Base-by-base conservation (phyloP, 1,284 basidiomycete genomes). In the Malassezia psittaci region DNA sequence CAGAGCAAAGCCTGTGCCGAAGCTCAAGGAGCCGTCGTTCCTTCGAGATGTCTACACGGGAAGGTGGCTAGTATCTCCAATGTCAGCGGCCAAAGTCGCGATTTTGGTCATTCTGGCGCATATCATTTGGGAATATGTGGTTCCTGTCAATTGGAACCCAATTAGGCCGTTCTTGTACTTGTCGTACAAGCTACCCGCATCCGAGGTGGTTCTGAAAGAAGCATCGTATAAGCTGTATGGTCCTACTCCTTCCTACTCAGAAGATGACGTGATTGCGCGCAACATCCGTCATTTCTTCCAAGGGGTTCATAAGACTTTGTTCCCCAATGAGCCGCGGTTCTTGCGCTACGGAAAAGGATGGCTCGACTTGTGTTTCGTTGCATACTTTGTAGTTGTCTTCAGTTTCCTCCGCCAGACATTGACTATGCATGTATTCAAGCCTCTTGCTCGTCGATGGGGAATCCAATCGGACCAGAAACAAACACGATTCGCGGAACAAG, bases 371-470 rank as follows among this genome's bases (percentile, higher is more conserved):
- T 74, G 81, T 16, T 98, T 98, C 77, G 74, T 96, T 44, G 80
- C 80, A 3, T 96, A 90, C 76, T 82, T 94, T 75, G 80, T 96
- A 75, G 79, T 98, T 41, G 85, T 96, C 65, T 98, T 87, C 78
- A 93, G 89, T 1, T 88, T 90, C 74, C 72, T 94, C 33, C 84
- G 94, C 35, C 90, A 96, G 76, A 75, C 80, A 34, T 76, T 90
- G 65, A 83, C 85, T 9, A 64, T 87, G 66, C 82, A 83, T 62
- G 45, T 90, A 15, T 83, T 85, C 54, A 78, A 79, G 39, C 87
- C 87, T 0, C 69, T 91, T 46, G 90, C 86, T 0, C 54, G 55
- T 24, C 67, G 65, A 62, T 72, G 67, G 69, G 69, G 69, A 15
- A 68, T 74, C 60, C 66, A 61, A 51, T 57, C 60, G 42, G 63